Conservation (phyloP, 163 green algal genomes). For the Chlorella variabilis region DNA sequence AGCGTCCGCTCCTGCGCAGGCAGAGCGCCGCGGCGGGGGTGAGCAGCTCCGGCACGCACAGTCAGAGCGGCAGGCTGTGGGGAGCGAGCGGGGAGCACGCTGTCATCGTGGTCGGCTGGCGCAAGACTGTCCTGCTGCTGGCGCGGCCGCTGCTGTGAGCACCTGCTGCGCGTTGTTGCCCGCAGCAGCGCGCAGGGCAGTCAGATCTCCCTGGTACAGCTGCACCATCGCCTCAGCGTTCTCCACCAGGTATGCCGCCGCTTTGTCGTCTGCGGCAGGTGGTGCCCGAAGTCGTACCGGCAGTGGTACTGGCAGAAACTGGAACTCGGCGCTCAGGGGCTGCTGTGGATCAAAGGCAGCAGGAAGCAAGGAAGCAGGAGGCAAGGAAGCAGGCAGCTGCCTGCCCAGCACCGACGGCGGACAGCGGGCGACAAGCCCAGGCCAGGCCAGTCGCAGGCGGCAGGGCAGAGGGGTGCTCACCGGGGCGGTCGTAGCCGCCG, state of each 20-base stretch:
- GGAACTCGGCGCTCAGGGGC: too few relatives aligned
- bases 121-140: too few relatives aligned
- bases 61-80: too few relatives aligned
- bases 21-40: too few relatives aligned
- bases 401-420: too few relatives aligned
- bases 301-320: too few relatives aligned
- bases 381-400: too few relatives aligned
- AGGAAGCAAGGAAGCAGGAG: not conserved
- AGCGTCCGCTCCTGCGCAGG: constrained; percentile 33
- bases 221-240: constrained; percentile 1
- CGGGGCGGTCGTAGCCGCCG: constrained; percentile 27
- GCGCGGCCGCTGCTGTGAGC: not conserved
- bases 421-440: too few relatives aligned
- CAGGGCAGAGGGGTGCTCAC: constrained; percentile 9
- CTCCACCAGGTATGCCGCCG: constrained; percentile 34
- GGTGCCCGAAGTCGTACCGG: not conserved
- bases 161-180: constrained; percentile 19
- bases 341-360: not conserved
- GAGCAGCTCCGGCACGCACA: too few relatives aligned
- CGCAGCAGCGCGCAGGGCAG: constrained; percentile 15
- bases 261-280: constrained; percentile 29
- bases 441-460: not conserved
- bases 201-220: constrained; percentile 36
- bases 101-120: too few relatives aligned
- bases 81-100: too few relatives aligned